Base-by-base conservation (phyloP, 2,329 filamentous ascomycete species). In the Fonsecaea nubica region DNA sequence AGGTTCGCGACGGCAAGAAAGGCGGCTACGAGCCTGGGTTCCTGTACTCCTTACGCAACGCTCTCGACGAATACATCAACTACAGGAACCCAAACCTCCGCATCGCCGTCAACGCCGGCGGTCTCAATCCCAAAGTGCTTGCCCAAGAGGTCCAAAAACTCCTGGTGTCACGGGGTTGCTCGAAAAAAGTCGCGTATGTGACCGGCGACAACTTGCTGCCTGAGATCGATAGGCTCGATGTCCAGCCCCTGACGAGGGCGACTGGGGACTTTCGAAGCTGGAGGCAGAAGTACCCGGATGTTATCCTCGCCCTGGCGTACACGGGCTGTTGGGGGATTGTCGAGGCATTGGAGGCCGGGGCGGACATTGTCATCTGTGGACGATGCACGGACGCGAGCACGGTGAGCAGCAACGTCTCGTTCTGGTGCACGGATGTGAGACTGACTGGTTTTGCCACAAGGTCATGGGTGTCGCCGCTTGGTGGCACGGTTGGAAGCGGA, bases 251-350 rank as follows among this genome's bases (percentile, higher is more conserved):
- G 8, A 61, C 58, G 6, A 30, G 38, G 25, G 58, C 58, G 18
- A 61, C 58, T 5, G 58, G 58, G 1, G 12, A 12, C n/a, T 61
- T 61, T 38, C n/a, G 18, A 18, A 63, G 36, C 18, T 57, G 60
- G 60, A 56, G 15, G 35, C 35, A 33, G 3, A 63, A 56, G 25
- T 63, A 63, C 35, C 58, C 58, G 4, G 61, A 63, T 0, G 73
- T 81, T 7, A 73, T 82, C 10, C 77, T 77, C 2, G 83, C 83
- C 48, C 82, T 84, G 30, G 83, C 80, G 3, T 86, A 86, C 70
- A 78, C 85, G 1, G 85, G 85, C 0, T 81, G 80, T 21, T 76
- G 81, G 61, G 82, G 73, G 2, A 76, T 77, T 21, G 74, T 71
- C 1, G 64, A 72, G 21, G 75, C 73, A 2, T 62, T 77, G 0